Evolutionary conservation across 2,329 filamentous ascomycete species (phyloP), one percentile per base, ranked within the genome.

Genomic region (Monosporascus sp.): DNA sequence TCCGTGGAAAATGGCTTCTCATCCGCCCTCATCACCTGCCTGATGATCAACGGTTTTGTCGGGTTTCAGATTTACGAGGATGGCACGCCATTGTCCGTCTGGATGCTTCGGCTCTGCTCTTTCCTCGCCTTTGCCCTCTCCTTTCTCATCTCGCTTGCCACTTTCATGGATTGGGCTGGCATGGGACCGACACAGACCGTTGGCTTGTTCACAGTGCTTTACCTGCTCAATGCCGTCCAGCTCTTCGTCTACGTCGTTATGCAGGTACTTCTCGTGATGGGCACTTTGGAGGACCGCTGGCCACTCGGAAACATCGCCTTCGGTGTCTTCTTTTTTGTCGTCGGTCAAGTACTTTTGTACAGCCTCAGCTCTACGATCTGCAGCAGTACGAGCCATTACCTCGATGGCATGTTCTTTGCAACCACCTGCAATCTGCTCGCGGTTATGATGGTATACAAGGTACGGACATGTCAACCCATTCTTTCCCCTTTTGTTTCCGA

Each of bases 371-470:
- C 86, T 60, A 83, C 80, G 58, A 92, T 99, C 65, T 99, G 94
- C 76, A 80, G 87, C 50, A 82, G 83, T 47, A 85, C 92, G 39
- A 86, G 90, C 72, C 94, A 99, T 71, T 99, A 97, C 68, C 74
- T 99, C 48, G 94, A 99, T 66, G 93, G 93, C 0, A 74, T 97
- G 48, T 96, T 97, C 75, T 92, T 99, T 67, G 90, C 91, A 5
- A 97, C 93, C 0, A 86, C 93, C 52, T 94, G 91, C 77, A 99
- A 99, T 68, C 74, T 99, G 45, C 77, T 99, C 44, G 90, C 86
- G 14, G 93, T 99, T 56, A 99, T 99, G 94, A 99, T 97, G 94
- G 86, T 99, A 38, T 99, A 99, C 81, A 99, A 99, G 87, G 90
- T 80, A 73, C 50, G 73, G 64, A 20, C 38, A 5, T 17, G 27